Conservation (phyloP, 768 basidiomycete genomes). For the Podaxis mareebaensis region DNA sequence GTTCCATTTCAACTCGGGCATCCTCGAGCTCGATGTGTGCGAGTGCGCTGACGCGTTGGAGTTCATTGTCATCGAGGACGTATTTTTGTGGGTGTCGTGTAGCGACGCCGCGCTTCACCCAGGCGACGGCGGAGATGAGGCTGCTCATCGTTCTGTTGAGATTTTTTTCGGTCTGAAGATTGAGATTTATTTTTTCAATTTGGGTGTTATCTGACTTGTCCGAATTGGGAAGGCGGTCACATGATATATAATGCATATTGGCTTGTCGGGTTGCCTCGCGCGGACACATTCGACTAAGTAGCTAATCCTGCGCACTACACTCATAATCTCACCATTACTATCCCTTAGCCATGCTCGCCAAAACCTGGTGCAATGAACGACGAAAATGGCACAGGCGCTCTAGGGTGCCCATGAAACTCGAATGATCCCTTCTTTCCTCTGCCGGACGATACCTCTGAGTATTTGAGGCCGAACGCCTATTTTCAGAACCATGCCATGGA, state of each 20-base stretch:
- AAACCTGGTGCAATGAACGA: no score
- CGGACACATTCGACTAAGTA: no score
- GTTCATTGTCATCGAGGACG: conserved; percentile 85
- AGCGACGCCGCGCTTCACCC: conserved; percentile 83
- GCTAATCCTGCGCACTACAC: no score
- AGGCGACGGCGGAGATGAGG: conserved; percentile 73
- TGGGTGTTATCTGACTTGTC: neutral
- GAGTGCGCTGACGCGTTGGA: conserved; percentile 85
- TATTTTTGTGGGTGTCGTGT: conserved; percentile 81
- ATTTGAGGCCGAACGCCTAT: no score
- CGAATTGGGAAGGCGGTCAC: neutral
- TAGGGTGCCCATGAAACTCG: no score
- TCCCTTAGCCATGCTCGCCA: no score
- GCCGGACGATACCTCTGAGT: no score
- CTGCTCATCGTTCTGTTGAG: conserved; percentile 54
- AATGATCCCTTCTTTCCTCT: no score
- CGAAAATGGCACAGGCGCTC: no score
- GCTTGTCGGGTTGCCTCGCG: neutral
- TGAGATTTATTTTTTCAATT: neutral
- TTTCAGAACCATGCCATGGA: no score
- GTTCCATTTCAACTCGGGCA: conserved; percentile 81
- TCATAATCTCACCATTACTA: no score
- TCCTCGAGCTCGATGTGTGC: conserved; percentile 89
- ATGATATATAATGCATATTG: neutral
- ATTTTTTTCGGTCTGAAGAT: neutral